Percentiles rank a stretch among this genome's conserved stretches.
phyloP scores from a whole-genome alignment of 441 rosid genomes.

The Heliophila coronopifolia region DNA sequence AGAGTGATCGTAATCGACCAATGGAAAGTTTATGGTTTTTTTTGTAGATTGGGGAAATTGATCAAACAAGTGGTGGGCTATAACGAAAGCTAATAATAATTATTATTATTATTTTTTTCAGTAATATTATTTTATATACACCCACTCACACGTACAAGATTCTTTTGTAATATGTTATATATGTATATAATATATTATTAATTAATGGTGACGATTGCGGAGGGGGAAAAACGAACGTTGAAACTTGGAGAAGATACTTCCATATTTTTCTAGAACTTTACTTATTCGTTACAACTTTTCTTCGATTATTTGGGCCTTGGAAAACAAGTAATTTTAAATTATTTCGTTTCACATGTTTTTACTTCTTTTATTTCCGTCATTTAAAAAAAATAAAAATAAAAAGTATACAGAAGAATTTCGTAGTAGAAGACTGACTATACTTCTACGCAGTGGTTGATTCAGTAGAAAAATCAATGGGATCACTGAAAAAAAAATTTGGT shows the following conservation, averaged over 20 bases:
- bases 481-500: too few species aligned
- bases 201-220: constrained; percentile 5
- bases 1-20: constrained; percentile 1
- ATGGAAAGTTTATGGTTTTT: neutral
- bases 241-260: constrained; percentile 28
- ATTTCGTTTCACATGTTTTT: neutral
- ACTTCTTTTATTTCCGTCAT: too few species aligned
- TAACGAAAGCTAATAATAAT: constrained; percentile 5
- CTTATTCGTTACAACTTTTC: constrained; percentile 7
- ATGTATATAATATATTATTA: too few species aligned
- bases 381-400: too few species aligned
- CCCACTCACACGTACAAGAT: constrained; percentile 1
- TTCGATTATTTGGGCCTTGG: constrained; percentile 7
- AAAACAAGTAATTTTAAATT: constrained; percentile 13
- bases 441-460: too few species aligned
- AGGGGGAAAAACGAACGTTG: constrained; percentile 3
- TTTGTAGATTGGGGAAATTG: constrained; percentile 11
- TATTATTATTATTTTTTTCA: too few species aligned
- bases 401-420: too few species aligned
- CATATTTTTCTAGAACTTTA: constrained; percentile 4
- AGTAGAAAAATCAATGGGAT: too few species aligned
- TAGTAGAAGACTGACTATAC: too few species aligned
- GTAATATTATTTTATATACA: too few species aligned
- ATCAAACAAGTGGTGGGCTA: constrained; percentile 31
- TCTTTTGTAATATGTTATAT: constrained; percentile 11